Evolutionary conservation across 2,329 filamentous ascomycete species (phyloP), one percentile per base, ranked within the genome.

Genomic region (Conoideocrella luteorostrata): DNA sequence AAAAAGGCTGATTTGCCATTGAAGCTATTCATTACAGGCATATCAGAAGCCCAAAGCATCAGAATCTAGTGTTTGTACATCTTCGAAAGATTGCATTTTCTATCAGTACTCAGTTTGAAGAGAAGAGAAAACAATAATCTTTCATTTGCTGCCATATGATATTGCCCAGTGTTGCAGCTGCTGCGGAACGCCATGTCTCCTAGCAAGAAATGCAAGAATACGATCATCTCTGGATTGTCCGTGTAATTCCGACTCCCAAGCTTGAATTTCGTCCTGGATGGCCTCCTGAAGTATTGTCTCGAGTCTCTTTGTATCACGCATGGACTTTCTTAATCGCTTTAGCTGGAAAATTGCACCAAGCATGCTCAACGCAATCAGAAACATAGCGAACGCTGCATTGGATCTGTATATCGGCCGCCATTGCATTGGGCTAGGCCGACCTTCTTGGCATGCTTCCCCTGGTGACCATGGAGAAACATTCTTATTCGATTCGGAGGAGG

Each of bases 241-340:
- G 7, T 34, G 21, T 29, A 39, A 35, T 34, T 43, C 28, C 24
- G 28, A 23, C 32, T 26, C 34, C 33, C 23, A 43, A 7, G 33
- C 41, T 15, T 43, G 21, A 4, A 43, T n/a, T 22, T 43, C 41
- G 12, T 36, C 41, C 23, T 29, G 38, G n/a, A 50, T 39, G 4
- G 35, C 37, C 9, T 46, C 32, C 29, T 48, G 34, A 20, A 50
- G 21, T n/a, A n/a, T n/a, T n/a, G n/a, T n/a, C n/a, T n/a, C n/a
- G 11, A 39, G 17, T 18, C 6, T 29, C 18, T 35, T 29, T 4
- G 21, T 34, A 11, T 46, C 49, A 10, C 83, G 80, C 34, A 34
- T 28, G 7, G 17, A 15, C 9, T 33, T 6, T 3, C 39, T 20
- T 3, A 44, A 35, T 7, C 47, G 39, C 24, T 41, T 34, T 24